Evolutionary conservation across 768 basidiomycete species (phyloP), one percentile per base, ranked within the genome.

Genomic region (Gymnopilus junonius): DNA sequence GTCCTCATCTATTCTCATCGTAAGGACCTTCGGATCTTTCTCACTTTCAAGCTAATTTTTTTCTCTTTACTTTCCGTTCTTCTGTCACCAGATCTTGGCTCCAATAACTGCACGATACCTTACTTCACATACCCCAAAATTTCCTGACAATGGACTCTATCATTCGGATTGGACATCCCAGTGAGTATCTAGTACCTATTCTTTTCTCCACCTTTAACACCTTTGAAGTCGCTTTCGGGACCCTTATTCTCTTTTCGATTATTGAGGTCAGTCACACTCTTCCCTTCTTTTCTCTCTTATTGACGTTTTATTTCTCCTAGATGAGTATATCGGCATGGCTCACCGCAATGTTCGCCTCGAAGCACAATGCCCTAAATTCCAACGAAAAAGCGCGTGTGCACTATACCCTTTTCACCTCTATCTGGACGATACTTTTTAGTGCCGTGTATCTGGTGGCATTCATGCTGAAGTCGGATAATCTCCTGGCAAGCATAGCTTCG

Each of bases 251-350:
- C 46, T 85, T 90, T 73, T 81, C 82, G 32, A 83, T 90, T 67
- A 85, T 93, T 65, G 86, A 91, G 80, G 91, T 88, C 15, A 6
- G 14, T 8, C 27, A 46, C n/a, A n/a, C n/a, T n/a, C n/a, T n/a
- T n/a, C n/a, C n/a, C n/a, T n/a, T n/a, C n/a, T n/a, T n/a, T n/a
- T 25, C 39, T 14, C 4, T 32, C n/a, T n/a, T n/a, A n/a, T n/a
- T n/a, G n/a, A n/a, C n/a, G 17, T 20, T 51, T 25, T 15, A 10
- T 2, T 40, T 8, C 11, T 10, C 37, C 55, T 21, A 92, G 90
- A 80, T 92, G 67, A 77, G 86, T 25, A 85, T 92, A 65, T 81
- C 93, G 3, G 88, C 91, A 4, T 94, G 89, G 86, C 80, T 95
- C 45, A 82, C 84, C 8, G 77, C 87, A 8, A 32, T 27, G 23